Evolutionary conservation across 2,329 filamentous ascomycete species (phyloP), one percentile per base, ranked within the genome.

Genomic region (Anisogramma anomala): DNA sequence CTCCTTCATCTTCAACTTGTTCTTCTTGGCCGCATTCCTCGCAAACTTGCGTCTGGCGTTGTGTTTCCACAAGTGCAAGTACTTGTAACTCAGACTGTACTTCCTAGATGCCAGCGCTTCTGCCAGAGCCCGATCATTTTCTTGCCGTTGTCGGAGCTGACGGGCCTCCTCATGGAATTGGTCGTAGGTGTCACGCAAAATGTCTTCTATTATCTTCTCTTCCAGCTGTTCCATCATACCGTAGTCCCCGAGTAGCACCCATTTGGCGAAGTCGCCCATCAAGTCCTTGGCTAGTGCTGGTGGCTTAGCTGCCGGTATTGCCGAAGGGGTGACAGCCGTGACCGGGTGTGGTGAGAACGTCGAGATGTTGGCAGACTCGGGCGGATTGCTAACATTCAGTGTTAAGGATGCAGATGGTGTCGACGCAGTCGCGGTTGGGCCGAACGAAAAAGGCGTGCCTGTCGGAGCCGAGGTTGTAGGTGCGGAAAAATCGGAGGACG

Each of bases 31-130:
- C 17, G 74, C 64, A n/a, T 63, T 62, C 42, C 66, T 63, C 13
- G 71, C 62, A 3, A 68, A 64, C 14, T 63, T 64, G 33, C 66
- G 62, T 10, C 71, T 63, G 7, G 67, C 69, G 28, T 58, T 64
- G 11, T 67, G 54, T 36, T 65, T 68, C 74, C 74, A 78, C 14
- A 61, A 61, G 49, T 76, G 75, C 45, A 77, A 75, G 53, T 64
- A 77, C 35, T 68, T 74, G 44, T 75, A 58, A 10, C 61, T 58
- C 22, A 77, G 58, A 41, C 62, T 74, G 51, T 71, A 67, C 3
- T 49, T 51, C 27, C 68, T 63, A 48, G 70, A 74, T n/a, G 60
- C 55, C 13, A 62, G 59, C 11, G 71, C 71, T 39, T 70, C 58
- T 2, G 62, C 63, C 61, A 55, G 69, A 33, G 51, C 68, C 51